A percentile compares a stretch with the other conserved stretches of the same genome.
Conservation (phyloP, 2,329 filamentous ascomycete species). For the Penicillium psychrosexuale region DNA sequence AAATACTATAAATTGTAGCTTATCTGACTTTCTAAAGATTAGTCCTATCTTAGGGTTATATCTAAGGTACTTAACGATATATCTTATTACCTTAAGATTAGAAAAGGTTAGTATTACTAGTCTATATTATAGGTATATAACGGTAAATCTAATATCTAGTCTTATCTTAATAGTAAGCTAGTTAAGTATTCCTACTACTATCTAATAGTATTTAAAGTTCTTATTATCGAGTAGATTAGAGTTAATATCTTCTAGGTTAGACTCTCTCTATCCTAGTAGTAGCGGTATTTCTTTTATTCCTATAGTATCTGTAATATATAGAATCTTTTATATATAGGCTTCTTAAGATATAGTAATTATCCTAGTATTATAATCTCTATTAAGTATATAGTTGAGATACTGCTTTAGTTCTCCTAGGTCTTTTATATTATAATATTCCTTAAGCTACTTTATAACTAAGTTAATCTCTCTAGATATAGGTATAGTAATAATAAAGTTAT, state of each 20-base stretch:
- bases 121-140: not conserved
- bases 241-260: not conserved
- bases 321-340: too few species aligned
- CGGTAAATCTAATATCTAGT: not conserved
- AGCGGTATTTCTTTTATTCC: not conserved
- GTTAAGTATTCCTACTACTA: not conserved
- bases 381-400: not conserved
- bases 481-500: too few species aligned
- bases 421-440: not conserved
- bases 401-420: not conserved
- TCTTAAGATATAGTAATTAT: too few species aligned
- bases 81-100: not conserved
- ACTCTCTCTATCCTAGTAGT: not conserved
- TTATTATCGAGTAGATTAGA: not conserved
- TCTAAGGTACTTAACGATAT: not conserved
- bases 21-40: too few species aligned
- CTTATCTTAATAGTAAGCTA: not conserved
- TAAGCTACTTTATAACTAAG: not conserved
- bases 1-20: too few species aligned
- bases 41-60: too few species aligned
- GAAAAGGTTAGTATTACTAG: not conserved
- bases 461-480: rapidly evolving
- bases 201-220: not conserved
- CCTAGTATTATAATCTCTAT: not conserved
- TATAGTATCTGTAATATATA: not conserved